Percentiles rank a stretch among this genome's conserved stretches.
These are phyloP conservation scores for Eimeria acervulina DNA, from an alignment of 169 alveolate genomes.

Conservation along the genomic window DNA sequence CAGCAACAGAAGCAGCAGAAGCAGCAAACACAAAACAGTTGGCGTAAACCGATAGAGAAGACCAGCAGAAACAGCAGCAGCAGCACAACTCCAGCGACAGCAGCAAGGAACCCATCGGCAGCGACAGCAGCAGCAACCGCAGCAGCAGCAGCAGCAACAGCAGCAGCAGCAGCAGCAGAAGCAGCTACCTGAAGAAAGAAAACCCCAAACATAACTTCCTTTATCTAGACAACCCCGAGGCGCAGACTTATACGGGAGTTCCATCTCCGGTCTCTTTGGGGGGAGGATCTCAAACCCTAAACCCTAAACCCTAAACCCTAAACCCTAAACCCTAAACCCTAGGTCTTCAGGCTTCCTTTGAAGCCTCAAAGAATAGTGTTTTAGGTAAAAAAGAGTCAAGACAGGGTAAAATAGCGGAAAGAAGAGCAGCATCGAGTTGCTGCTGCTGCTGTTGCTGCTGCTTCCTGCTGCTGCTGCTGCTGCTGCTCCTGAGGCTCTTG, in stretches of 20 bases:
- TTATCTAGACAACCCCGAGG: background rate
- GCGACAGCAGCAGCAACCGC: background rate
- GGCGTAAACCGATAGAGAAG: background rate
- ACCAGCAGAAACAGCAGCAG: background rate
- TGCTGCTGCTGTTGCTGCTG: background rate
- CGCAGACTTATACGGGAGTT: background rate
- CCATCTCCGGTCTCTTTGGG: background rate
- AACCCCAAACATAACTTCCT: background rate
- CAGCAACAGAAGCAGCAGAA: conserved; percentile 11
- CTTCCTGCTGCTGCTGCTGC: background rate
- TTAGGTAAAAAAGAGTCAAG: background rate
- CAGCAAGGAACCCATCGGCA: background rate
- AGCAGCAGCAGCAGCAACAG: background rate
- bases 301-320: background rate
- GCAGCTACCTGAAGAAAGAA: background rate
- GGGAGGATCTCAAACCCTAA: background rate
- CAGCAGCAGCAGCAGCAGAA: conserved; percentile 41
- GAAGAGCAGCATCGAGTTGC: no score
- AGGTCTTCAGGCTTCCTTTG: background rate
- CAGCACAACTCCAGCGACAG: background rate
- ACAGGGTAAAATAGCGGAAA: background rate
- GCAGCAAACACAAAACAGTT: no score
- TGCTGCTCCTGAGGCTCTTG: background rate
- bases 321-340: conserved; percentile 3
- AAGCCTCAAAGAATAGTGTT: background rate